These are phyloP conservation scores for Fusarium illudens DNA, from an alignment of 2,329 filamentous ascomycete genomes.

Conservation along the genomic window DNA sequence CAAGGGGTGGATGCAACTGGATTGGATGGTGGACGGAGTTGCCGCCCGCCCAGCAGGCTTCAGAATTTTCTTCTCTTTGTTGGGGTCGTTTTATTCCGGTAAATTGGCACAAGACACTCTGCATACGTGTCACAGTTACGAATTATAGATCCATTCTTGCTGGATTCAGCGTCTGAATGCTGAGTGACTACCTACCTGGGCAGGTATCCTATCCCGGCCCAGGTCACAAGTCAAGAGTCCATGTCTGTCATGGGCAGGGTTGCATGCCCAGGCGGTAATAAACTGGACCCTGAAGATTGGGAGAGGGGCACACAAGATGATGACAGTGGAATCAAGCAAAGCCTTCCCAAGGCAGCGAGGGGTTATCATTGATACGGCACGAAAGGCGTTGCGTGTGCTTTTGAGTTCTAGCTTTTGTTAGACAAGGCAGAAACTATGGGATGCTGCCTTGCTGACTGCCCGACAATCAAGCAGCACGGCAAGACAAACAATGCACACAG, in stretches of 20 bases:
- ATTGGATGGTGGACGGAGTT: constrained; percentile 3
- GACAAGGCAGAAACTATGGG: not conserved
- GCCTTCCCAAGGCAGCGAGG: not conserved
- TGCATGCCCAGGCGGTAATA: constrained; percentile 22
- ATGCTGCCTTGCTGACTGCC: not conserved
- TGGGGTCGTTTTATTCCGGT: not conserved
- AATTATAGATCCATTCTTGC: constrained; percentile 11
- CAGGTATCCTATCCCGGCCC: not conserved
- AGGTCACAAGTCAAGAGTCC: constrained; percentile 29
- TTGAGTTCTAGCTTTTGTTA: not conserved
- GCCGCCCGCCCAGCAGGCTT: constrained; percentile 30
- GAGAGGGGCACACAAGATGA: constrained; percentile 3
- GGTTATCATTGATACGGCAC: not conserved
- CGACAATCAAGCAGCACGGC: not conserved
- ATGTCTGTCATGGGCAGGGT: constrained; percentile 21
- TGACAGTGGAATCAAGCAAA: not conserved
- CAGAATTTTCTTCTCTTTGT: constrained; percentile 8
- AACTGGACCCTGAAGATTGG: constrained; percentile 27
- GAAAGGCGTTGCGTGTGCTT: not conserved
- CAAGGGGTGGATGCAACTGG: constrained; percentile 9
- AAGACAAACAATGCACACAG: not conserved
- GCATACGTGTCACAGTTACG: constrained; percentile 23
- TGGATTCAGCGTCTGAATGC: constrained; percentile 8
- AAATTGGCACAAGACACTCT: constrained; percentile 20
- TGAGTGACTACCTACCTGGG: too few relatives aligned